These are phyloP conservation scores for Eimeria necatrix DNA, from an alignment of 169 alveolate species.

Conservation along the genomic window DNA sequence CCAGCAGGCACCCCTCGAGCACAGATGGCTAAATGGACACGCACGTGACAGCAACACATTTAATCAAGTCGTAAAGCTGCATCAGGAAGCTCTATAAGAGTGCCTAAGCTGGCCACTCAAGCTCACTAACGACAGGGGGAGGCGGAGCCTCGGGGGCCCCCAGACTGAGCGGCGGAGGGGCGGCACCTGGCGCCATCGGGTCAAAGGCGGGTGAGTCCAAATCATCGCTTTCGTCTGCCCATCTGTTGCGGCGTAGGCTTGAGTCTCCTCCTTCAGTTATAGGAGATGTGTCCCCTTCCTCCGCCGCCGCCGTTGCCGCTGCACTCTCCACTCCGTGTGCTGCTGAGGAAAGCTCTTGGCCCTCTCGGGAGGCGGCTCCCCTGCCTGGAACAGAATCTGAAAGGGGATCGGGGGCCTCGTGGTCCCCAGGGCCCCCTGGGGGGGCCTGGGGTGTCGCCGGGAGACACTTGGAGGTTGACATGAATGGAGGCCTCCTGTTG, in stretches of 20 bases:
- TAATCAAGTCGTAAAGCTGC: too few relatives aligned
- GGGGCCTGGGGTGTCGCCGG: neutral
- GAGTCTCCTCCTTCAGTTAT: neutral
- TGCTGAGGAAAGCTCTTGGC: neutral
- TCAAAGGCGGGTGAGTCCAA: constrained; percentile 78
- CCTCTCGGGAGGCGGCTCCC: neutral
- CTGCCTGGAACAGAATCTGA: neutral
- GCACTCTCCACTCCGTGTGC: neutral
- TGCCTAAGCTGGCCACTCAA: too few relatives aligned
- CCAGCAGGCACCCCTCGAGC: too few relatives aligned
- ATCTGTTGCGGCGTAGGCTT: constrained; percentile 29
- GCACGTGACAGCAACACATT: too few relatives aligned
- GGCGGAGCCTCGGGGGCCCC: constrained; percentile 1
- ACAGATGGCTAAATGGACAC: too few relatives aligned
- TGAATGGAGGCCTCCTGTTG: neutral
- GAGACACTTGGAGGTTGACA: neutral
- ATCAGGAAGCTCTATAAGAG: too few relatives aligned
- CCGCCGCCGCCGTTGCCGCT: constrained; percentile 15
- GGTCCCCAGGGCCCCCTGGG: constrained; percentile 28
- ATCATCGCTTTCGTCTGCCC: constrained; percentile 80
- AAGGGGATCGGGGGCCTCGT: neutral
- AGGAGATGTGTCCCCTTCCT: constrained; percentile 11
- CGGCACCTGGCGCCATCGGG: constrained; percentile 51
- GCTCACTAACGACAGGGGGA: neutral
- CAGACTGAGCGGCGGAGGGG: constrained; percentile 37